Evolutionary conservation across 768 basidiomycete genomes (phyloP).

Genomic region (Termitomyces sp.): DNA sequence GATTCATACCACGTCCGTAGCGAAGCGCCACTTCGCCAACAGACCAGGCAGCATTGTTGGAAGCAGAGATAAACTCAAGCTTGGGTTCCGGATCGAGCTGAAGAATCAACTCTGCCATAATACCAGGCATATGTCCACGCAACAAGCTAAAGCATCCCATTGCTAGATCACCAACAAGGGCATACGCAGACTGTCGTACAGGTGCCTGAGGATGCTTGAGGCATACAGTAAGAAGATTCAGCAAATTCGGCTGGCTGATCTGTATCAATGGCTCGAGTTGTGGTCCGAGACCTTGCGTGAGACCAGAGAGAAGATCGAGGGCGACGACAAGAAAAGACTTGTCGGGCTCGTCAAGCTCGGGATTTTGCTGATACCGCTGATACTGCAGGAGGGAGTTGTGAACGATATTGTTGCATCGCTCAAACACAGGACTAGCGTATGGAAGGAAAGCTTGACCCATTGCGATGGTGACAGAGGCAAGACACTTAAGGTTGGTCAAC

Average conservation of each 20-base stretch:
- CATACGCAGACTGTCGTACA: conserved; percentile 94
- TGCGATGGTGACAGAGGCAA: conserved; percentile 96
- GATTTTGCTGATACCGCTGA: conserved; percentile 84
- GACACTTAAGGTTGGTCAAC: conserved; percentile 56
- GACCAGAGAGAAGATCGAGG: conserved; percentile 92
- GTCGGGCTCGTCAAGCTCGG: conserved; percentile 93
- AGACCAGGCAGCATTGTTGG: conserved; percentile 99
- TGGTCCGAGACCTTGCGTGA: conserved; percentile 90
- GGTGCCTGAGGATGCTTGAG: conserved; percentile 95
- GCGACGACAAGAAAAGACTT: conserved; percentile 97
- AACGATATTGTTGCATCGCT: conserved; percentile 85
- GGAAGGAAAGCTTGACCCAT: conserved; percentile 87
- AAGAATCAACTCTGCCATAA: conserved; percentile 85
- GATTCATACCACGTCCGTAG: conserved; percentile 67
- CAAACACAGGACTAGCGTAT: conserved; percentile 89
- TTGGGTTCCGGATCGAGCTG: conserved; percentile 94
- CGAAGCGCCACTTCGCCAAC: conserved; percentile 96
- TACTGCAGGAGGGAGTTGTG: conserved; percentile 81
- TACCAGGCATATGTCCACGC: conserved; percentile 79
- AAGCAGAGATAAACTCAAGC: conserved; percentile 91
- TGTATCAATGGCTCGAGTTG: conserved; percentile 72
- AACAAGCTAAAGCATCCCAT: conserved; percentile 92
- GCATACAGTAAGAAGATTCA: conserved; percentile 82
- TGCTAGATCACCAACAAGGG: conserved; percentile 96
- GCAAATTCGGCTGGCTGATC: conserved; percentile 68